Evolutionary conservation across 2,329 filamentous ascomycete genomes (phyloP), one percentile per base, ranked within the genome.

Genomic region (Stemphylium lycopersici): DNA sequence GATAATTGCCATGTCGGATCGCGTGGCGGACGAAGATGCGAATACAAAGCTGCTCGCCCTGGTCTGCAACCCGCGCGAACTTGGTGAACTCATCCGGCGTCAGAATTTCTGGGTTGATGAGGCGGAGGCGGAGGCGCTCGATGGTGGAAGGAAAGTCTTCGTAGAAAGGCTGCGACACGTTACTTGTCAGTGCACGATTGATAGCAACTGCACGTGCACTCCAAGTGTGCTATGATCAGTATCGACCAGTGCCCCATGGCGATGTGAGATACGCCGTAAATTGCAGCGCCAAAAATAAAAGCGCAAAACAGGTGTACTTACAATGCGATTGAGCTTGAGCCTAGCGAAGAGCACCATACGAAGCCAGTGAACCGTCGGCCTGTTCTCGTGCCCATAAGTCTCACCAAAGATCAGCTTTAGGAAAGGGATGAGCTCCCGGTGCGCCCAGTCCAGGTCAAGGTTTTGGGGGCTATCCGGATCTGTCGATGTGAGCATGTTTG

Each of bases 1-100:
- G 24, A 22, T 52, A 59, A 2, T 22, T 12, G 2, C 37, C 46
- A 38, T 59, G 58, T 7, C 24, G 36, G 13, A 49, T n/a, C 0
- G 52, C 52, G 38, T 61, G 56, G 10, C 52, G 58, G 2, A 56
- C 34, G 4, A 61, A 56, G n/a, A 56, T 36, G 7, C 31, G 39
- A 3, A 59, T 26, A 5, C 52, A 59, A 15, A 47, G 2, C 13
- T 22, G n/a, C 4, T 39, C 18, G 3, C 40, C 34, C 16, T 31
- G 12, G 1, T 29, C 13, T 6, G 32, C 32, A 13, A 59, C 12
- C 1, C 16, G n/a, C 1, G 15, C 29, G 8, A 52, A 52, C 37
- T 54, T 29, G 0, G 13, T 32, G 11, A 37, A 11, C 11, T 61
- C 58, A 4, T 18, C 20, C 3, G 32, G 11, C 6, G 49, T 54